Evolutionary conservation across 2,329 filamentous ascomycete species (phyloP).

Genomic region (Fusarium pilosicola): DNA sequence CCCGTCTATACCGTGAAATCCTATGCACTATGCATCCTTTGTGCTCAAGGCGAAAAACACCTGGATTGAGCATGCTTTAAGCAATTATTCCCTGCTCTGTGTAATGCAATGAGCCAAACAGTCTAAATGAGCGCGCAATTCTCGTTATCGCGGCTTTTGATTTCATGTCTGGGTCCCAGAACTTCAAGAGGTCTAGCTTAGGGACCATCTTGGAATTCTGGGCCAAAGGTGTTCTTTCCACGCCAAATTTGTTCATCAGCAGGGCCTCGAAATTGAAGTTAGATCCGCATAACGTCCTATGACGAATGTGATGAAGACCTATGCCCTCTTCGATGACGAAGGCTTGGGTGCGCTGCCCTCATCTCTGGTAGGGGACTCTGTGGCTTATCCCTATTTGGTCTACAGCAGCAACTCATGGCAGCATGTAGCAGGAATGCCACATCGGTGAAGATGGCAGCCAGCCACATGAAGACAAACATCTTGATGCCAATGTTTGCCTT

Average conservation of each 20-base stretch:
- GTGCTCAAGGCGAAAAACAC: not conserved
- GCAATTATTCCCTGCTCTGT: constrained; percentile 8
- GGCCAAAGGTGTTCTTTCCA: not conserved
- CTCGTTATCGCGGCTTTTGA: not conserved
- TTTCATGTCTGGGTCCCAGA: not conserved
- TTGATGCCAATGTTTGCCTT: constrained; percentile 72
- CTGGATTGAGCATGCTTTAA: constrained; percentile 3
- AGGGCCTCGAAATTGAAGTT: not conserved
- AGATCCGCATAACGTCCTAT: not conserved
- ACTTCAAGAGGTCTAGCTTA: not conserved
- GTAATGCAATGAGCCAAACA: constrained; percentile 10
- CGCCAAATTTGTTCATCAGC: not conserved
- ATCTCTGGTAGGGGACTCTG: constrained; percentile 35
- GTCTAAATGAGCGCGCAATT: constrained; percentile 1
- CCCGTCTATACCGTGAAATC: constrained; percentile 8
- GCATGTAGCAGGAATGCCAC: constrained; percentile 79
- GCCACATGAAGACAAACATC: constrained; percentile 94
- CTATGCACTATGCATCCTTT: not conserved
- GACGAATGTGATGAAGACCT: constrained; percentile 29
- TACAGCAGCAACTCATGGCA: constrained; percentile 81
- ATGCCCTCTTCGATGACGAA: constrained; percentile 44
- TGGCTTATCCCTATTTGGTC: constrained; percentile 40
- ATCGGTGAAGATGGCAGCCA: constrained; percentile 73
- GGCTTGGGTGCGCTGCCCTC: constrained; percentile 39
- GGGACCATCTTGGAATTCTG: not conserved